Percentiles rank a stretch among this genome's conserved stretches.
phyloP scores from a whole-genome alignment of 2,329 filamentous ascomycete genomes.

The Talaromyces sp. region DNA sequence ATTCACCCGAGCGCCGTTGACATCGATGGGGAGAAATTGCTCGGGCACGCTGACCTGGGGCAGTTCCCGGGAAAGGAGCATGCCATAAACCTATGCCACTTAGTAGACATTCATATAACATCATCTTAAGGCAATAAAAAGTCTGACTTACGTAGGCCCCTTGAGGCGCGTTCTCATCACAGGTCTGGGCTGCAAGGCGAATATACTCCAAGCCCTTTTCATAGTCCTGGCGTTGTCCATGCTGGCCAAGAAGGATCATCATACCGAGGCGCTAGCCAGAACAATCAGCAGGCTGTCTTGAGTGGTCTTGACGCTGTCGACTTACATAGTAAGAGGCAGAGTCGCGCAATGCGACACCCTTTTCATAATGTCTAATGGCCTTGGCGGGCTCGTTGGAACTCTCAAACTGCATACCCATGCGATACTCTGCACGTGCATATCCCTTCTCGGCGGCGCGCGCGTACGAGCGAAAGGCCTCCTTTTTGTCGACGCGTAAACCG shows the following conservation, averaged over 20 bases:
- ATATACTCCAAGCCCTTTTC: constrained; percentile 75
- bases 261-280: constrained; percentile 70
- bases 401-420: constrained; percentile 98
- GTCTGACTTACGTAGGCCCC: constrained; percentile 65
- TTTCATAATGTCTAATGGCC: constrained; percentile 84
- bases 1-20: constrained; percentile 71
- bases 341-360: constrained; percentile 72
- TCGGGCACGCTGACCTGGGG: constrained; percentile 85
- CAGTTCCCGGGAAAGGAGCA: constrained; percentile 85
- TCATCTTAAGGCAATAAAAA: too few species aligned
- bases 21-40: constrained; percentile 62
- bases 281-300: constrained; percentile 12
- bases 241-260: constrained; percentile 94
- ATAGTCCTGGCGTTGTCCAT: constrained; percentile 81
- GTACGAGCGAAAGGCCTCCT: constrained; percentile 87
- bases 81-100: constrained; percentile 64
- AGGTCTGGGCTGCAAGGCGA: constrained; percentile 71
- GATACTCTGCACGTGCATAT: constrained; percentile 85
- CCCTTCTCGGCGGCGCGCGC: constrained; percentile 78
- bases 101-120: neutral
- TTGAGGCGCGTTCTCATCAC: constrained; percentile 94
- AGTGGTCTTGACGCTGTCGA: too few species aligned
- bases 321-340: constrained; percentile 71
- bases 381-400: constrained; percentile 88
- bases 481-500: constrained; percentile 82